These are phyloP conservation scores for Solanum chilense DNA, from an alignment of 257 asterid genomes.

Conservation along the genomic window DNA sequence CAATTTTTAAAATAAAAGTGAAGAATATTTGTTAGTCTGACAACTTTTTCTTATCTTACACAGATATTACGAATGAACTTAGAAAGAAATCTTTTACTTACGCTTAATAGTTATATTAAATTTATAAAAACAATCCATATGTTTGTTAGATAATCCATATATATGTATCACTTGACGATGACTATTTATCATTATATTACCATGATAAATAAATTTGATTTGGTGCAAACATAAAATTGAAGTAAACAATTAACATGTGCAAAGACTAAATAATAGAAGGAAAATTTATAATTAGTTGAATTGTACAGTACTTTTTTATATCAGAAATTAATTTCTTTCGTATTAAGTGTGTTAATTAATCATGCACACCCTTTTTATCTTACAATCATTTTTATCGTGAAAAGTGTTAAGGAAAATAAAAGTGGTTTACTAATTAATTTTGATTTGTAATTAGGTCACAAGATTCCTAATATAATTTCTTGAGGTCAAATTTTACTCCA, in stretches of 20 bases:
- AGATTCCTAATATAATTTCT: not conserved
- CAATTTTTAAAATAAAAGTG: too few species aligned
- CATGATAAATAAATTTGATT: not conserved
- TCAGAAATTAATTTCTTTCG: not conserved
- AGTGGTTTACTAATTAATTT: not conserved
- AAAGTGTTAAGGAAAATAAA: not conserved
- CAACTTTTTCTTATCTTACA: fast-evolving
- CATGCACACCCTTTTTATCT: not conserved
- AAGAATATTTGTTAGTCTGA: fast-evolving
- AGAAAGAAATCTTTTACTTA: not conserved
- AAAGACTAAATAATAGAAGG: not conserved
- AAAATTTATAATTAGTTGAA: not conserved
- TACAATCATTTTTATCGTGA: not conserved
- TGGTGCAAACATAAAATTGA: too few species aligned
- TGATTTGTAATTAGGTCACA: not conserved
- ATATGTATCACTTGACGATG: not conserved
- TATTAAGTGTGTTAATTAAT: too few species aligned
- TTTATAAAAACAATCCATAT: not conserved
- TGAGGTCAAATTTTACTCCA: not conserved
- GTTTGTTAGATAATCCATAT: not conserved
- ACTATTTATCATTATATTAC: not conserved
- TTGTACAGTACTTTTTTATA: not conserved
- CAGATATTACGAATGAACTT: not conserved
- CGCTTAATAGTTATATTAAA: not conserved
- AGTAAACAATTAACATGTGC: not conserved